These are phyloP conservation scores for Neophaeococcomyces aloes DNA, from an alignment of 2,329 filamentous ascomycete genomes.

Conservation along the genomic window DNA sequence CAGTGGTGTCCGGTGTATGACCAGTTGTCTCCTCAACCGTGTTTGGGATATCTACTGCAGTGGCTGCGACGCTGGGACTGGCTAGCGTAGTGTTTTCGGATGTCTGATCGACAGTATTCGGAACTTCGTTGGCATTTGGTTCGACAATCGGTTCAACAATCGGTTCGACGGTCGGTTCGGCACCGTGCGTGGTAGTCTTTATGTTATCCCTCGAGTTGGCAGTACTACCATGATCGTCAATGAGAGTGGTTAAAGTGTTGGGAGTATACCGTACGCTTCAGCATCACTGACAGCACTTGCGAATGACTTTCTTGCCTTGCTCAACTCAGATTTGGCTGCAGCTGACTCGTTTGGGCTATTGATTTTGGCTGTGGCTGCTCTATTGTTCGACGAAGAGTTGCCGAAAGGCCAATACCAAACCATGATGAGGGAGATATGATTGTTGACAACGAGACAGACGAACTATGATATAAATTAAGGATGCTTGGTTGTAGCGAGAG, in stretches of 20 bases:
- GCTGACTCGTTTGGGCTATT: not conserved
- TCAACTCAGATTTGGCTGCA: conserved; percentile 1
- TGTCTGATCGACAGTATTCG: too few relatives aligned
- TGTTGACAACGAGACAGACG: not conserved
- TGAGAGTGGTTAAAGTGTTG: not conserved
- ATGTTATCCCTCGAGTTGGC: not conserved
- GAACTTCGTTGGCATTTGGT: too few relatives aligned
- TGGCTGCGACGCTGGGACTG: too few relatives aligned
- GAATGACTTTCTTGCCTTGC: conserved; percentile 2
- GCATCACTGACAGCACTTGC: not conserved
- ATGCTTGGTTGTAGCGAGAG: not conserved
- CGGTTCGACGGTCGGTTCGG: too few relatives aligned
- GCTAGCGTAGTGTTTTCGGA: too few relatives aligned
- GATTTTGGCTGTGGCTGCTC: not conserved
- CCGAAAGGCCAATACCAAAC: not conserved
- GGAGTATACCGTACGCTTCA: not conserved
- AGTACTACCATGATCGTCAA: not conserved
- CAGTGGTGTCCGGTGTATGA: conserved; percentile 38
- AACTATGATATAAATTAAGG: not conserved
- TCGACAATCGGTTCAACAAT: too few relatives aligned
- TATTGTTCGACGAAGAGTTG: not conserved
- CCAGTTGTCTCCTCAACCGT: not conserved
- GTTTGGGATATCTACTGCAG: not conserved
- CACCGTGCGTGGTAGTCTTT: not conserved
- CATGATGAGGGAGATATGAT: not conserved